Evolutionary conservation across 305 asterid genomes (phyloP), one percentile per base, ranked within the genome.

Genomic region (Ilex paraguariensis): DNA sequence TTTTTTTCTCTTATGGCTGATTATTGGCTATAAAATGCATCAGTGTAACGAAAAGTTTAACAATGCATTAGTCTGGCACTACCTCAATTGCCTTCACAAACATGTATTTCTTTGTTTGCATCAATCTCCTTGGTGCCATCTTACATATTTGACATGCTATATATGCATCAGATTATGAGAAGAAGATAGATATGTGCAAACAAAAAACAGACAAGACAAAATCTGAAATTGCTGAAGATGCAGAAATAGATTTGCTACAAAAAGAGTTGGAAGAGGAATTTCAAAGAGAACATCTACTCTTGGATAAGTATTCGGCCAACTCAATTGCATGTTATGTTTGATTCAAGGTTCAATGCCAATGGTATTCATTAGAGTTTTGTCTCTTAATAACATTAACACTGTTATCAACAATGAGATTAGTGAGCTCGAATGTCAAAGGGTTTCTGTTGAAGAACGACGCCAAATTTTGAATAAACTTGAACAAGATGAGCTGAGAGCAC

Each of bases 181-280:
- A 68, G 69, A 88, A 83, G 82, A 73, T 86, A 63, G 78, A 77
- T 28, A 46, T 56, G 13, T 86, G 87, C 79, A 84, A 80, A 78
- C 77, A 71, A 73, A 81, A 79, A 81, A 73, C 83, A 55, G 72
- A 74, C 33, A 82, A 82, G 42, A 82, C 96, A 70, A 79, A 75
- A 69, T 64, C 78, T 54, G 87, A 82, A 80, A 73, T 76, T 67
- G 81, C 65, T 60, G 46, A 70, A n/a, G 92, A 80, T 74, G 81
- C 77, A 54, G 95, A 86, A 66, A 68, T 78, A 54, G 83, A 76
- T 60, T 64, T 59, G 10, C 75, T 85, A 61, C 89, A 72, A 61
- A 82, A 77, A 66, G 90, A 84, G 70, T 76, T 84, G 70, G 86
- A 86, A 60, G 88, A 83, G 67, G 81, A 72, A 61, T 79, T 83